Conservation (phyloP, 2,329 filamentous ascomycete species). For the Trichoderma simmonsii region DNA sequence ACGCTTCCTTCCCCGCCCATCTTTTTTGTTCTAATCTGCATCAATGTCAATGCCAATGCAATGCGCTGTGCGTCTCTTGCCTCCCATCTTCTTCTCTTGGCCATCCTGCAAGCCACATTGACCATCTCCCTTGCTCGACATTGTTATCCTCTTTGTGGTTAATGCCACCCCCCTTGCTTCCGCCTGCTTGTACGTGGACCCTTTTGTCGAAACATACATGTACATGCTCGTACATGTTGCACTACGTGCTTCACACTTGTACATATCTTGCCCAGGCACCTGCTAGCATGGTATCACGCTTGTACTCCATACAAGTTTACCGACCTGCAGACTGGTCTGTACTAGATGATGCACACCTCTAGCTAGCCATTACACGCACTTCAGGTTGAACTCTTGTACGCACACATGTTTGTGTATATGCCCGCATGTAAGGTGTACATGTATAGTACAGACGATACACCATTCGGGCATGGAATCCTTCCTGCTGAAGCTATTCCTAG, state of each 20-base stretch:
- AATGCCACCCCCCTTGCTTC: background rate
- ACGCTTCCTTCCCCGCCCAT: background rate
- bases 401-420: background rate
- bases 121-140: background rate
- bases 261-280: background rate
- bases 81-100: background rate
- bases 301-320: background rate
- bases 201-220: constrained; percentile 9
- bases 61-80: background rate
- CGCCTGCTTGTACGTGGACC: background rate
- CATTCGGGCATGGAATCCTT: background rate
- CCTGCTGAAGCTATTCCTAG: background rate
- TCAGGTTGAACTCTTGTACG: background rate
- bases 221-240: background rate
- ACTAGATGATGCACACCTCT: background rate
- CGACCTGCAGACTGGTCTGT: background rate
- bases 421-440: background rate
- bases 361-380: background rate
- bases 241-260: background rate
- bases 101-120: constrained; percentile 5
- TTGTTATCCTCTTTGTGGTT: background rate
- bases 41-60: background rate
- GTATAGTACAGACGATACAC: background rate
- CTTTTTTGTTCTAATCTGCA: background rate
- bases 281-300: background rate